Evolutionary conservation across 495 filamentous ascomycete species (phyloP).

Genomic region (Penicillium canariense): DNA sequence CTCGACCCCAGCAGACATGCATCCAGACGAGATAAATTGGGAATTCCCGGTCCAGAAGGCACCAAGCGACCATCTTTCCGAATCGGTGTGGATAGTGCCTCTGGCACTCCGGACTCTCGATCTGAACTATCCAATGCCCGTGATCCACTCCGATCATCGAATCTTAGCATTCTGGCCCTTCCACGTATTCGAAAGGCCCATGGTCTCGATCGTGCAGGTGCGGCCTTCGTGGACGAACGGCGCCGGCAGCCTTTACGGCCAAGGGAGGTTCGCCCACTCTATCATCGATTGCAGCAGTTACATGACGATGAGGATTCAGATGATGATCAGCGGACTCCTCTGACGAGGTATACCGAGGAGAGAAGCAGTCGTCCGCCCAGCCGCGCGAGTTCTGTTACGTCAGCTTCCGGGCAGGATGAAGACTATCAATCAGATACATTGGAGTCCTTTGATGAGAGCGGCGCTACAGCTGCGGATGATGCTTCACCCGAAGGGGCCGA

Average conservation of each 20-base stretch:
- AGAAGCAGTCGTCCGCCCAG: constrained; percentile 78
- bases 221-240: constrained; percentile 73
- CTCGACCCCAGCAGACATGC: constrained; percentile 79
- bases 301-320: constrained; percentile 62
- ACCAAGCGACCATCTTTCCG: constrained; percentile 47
- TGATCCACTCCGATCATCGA: constrained; percentile 34
- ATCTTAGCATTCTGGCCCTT: constrained; percentile 61
- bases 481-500: constrained; percentile 14
- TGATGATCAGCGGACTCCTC: constrained; percentile 55
- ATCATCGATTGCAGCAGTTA: constrained; percentile 55
- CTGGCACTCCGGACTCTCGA: constrained; percentile 68
- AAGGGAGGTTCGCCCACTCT: constrained; percentile 53
- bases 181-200: constrained; percentile 69
- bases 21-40: constrained; percentile 70
- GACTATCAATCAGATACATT: constrained; percentile 42
- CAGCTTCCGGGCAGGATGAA: constrained; percentile 61
- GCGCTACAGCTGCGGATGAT: neutral
- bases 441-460: constrained; percentile 12
- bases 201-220: constrained; percentile 57
- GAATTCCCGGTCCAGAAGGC: constrained; percentile 68
- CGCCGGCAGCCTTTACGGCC: constrained; percentile 59
- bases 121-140: constrained; percentile 28
- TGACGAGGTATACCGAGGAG: constrained; percentile 74
- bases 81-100: constrained; percentile 50
- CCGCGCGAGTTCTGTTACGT: constrained; percentile 67